Percentiles rank a stretch among this genome's conserved stretches.
Conservation (phyloP, 2,329 filamentous ascomycete genomes). For the Epichloe sibirici region DNA sequence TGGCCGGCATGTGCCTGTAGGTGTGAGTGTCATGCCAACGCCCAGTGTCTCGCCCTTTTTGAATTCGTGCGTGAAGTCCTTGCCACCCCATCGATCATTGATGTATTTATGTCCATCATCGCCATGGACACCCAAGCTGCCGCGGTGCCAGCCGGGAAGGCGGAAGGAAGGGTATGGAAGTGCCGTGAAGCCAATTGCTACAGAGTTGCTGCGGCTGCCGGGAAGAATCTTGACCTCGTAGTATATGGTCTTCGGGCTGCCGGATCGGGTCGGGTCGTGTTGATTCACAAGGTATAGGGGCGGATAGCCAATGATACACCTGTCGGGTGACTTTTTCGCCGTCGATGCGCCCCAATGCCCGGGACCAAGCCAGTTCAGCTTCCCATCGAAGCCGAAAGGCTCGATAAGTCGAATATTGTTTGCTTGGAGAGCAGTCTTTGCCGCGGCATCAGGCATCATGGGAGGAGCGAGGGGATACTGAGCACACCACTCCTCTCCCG, state of each 20-base stretch:
- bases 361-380: slow-evolving; percentile 29
- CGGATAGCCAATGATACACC: slow-evolving; percentile 53
- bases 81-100: slow-evolving; percentile 63
- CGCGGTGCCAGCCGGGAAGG: slow-evolving; percentile 71
- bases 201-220: slow-evolving; percentile 32
- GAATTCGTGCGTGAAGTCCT: slow-evolving; percentile 54
- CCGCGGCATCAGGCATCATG: slow-evolving; percentile 33
- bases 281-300: slow-evolving; percentile 53
- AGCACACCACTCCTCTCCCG: slow-evolving; percentile 54
- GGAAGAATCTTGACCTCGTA: slow-evolving; percentile 53
- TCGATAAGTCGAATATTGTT: slow-evolving; percentile 43
- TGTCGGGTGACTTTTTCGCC: slow-evolving; percentile 38
- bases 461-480: slow-evolving; percentile 46
- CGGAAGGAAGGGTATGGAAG: slow-evolving; percentile 68
- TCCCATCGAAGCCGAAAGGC: slow-evolving; percentile 35
- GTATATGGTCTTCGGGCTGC: slow-evolving; percentile 45
- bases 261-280: slow-evolving; percentile 40
- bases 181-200: slow-evolving; percentile 60
- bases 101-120: slow-evolving; percentile 69
- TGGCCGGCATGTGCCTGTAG: slow-evolving; percentile 18
- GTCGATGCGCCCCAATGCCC: slow-evolving; percentile 41
- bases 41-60: slow-evolving; percentile 54
- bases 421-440: slow-evolving; percentile 32
- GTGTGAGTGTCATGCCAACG: slow-evolving; percentile 53
- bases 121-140: slow-evolving; percentile 61